Percentiles rank a stretch among this genome's conserved stretches.
Conservation (phyloP, 495 filamentous ascomycete genomes). For the Podospora comata region DNA sequence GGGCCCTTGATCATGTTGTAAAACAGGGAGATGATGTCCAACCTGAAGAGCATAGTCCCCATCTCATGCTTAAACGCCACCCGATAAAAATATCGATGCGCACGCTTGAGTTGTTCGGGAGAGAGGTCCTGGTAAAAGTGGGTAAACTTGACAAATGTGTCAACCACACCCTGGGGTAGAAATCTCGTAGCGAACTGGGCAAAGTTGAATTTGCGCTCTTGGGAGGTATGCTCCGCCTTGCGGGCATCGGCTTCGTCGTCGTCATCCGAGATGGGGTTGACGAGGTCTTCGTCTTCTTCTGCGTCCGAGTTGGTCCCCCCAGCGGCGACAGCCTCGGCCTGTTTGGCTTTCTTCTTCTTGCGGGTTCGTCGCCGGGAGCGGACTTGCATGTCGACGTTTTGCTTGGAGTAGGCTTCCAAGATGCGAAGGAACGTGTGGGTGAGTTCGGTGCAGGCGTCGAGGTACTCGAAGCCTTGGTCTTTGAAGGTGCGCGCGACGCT, state of each 20-base stretch:
- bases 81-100: slow-evolving; percentile 92
- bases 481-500: slow-evolving; percentile 78
- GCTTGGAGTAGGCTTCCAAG: slow-evolving; percentile 88
- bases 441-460: slow-evolving; percentile 90
- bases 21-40: slow-evolving; percentile 86
- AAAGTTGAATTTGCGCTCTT: slow-evolving; percentile 94
- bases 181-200: slow-evolving; percentile 76
- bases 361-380: slow-evolving; percentile 69
- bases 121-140: slow-evolving; percentile 79
- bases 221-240: slow-evolving; percentile 60
- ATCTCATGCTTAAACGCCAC: slow-evolving; percentile 93
- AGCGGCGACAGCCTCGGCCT: slow-evolving; percentile 15
- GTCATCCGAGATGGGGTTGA: slow-evolving; percentile 64
- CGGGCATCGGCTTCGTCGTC: slow-evolving; percentile 84
- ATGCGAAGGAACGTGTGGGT: slow-evolving; percentile 88
- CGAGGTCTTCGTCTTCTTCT: slow-evolving; percentile 41
- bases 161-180: slow-evolving; percentile 75
- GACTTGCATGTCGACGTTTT: slow-evolving; percentile 89
- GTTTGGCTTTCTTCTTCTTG: slow-evolving; percentile 61
- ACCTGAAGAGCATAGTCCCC: slow-evolving; percentile 78
- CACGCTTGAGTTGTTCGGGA: slow-evolving; percentile 79
- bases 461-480: slow-evolving; percentile 88
- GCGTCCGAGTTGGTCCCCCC: slow-evolving; percentile 29
- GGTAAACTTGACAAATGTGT: slow-evolving; percentile 82
- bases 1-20: slow-evolving; percentile 92